Evolutionary conservation across 1,284 basidiomycete species (phyloP).

Genomic region (Leccinum solheimii): DNA sequence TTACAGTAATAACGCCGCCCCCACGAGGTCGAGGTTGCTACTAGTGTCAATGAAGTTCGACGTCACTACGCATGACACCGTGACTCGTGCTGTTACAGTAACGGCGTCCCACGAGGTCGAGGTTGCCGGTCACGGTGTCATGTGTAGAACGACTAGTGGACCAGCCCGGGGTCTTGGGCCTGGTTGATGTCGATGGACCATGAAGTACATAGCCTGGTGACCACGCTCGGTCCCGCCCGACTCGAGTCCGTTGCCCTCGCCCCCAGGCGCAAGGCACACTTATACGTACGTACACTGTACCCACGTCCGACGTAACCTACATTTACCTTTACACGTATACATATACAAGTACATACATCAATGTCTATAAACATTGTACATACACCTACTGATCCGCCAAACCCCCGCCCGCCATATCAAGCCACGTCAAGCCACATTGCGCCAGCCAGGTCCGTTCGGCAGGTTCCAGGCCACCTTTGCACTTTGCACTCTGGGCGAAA

Average conservation of each 20-base stretch:
- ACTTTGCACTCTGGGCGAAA: not conserved
- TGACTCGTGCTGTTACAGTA: not conserved
- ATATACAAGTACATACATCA: not conserved
- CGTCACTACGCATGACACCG: no score
- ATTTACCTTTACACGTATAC: not conserved
- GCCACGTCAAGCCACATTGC: not conserved
- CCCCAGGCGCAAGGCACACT: not conserved
- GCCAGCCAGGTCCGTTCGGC: not conserved
- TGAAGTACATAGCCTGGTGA: not conserved
- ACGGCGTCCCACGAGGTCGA: not conserved
- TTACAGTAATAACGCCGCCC: not conserved
- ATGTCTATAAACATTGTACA: no score
- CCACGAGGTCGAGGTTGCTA: not conserved
- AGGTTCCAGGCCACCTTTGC: not conserved
- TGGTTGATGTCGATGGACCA: not conserved
- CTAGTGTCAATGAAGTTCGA: not conserved
- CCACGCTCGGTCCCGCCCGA: not conserved
- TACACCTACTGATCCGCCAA: no score
- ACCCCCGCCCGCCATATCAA: not conserved
- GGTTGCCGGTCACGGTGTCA: not conserved
- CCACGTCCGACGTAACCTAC: not conserved
- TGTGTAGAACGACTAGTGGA: not conserved
- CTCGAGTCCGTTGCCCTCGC: not conserved
- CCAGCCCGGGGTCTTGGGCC: not conserved
- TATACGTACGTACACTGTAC: not conserved